phyloP scores from a whole-genome alignment of 306 rosid species.

The Acacia crassicarpa region DNA sequence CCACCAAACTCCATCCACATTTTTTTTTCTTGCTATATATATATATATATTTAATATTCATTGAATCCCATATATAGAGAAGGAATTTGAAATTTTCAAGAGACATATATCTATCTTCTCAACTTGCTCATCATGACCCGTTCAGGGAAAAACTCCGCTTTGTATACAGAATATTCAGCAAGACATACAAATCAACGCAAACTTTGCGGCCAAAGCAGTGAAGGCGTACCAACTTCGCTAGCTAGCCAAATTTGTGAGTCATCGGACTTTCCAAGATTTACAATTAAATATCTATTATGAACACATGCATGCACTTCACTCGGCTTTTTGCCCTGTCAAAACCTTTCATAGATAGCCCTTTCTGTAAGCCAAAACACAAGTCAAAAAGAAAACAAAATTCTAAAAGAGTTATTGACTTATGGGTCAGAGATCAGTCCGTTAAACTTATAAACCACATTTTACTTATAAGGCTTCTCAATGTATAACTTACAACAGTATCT shows the following conservation, averaged over 20 bases:
- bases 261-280: background rate
- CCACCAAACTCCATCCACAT: background rate
- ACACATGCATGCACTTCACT: too few relatives aligned
- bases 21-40: background rate
- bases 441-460: too few relatives aligned
- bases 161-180: background rate
- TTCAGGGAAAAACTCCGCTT: background rate
- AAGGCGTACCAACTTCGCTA: background rate
- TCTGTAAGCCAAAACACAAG: background rate
- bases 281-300: too few relatives aligned
- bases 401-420: too few relatives aligned
- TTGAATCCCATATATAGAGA: background rate
- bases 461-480: rapidly evolving
- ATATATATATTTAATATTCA: background rate
- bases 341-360: too few relatives aligned
- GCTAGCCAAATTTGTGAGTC: background rate
- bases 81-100: background rate
- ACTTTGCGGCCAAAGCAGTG: background rate
- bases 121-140: background rate
- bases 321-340: too few relatives aligned
- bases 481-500: too few relatives aligned
- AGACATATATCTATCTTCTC: background rate
- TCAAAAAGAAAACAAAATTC: background rate
- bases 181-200: too few relatives aligned
- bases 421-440: too few relatives aligned